Conservation (phyloP, 176 grass and related monocot species). For the Eleusine coracana region DNA sequence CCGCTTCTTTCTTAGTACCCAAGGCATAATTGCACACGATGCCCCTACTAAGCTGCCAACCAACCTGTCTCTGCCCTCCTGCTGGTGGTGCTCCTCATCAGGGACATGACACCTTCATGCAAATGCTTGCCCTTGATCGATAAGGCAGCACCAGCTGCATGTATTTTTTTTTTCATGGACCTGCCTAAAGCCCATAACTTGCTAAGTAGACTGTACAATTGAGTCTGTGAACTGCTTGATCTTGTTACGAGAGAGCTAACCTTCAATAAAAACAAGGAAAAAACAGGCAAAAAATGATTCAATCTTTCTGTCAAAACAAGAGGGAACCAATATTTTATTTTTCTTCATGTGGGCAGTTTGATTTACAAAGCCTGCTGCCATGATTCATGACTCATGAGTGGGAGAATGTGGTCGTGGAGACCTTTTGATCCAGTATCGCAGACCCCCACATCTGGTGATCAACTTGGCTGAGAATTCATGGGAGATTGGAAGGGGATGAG, state of each 20-base stretch:
- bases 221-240: no score
- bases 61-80: background rate
- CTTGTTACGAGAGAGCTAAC: no score
- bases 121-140: constrained; percentile 6
- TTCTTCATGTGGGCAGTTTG: background rate
- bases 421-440: background rate
- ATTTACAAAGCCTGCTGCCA: background rate
- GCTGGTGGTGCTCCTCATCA: constrained; percentile 13
- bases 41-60: background rate
- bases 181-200: no score
- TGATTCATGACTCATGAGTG: background rate
- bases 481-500: background rate
- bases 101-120: constrained; percentile 39
- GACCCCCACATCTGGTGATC: background rate
- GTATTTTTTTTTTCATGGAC: background rate
- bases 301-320: background rate
- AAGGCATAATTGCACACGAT: constrained; percentile 36
- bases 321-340: background rate
- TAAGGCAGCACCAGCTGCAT: constrained; percentile 22
- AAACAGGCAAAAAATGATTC: no score
- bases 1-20: constrained; percentile 49
- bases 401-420: background rate
- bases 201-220: no score
- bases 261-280: no score
- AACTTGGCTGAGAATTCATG: background rate